phyloP scores from a whole-genome alignment of 2,329 filamentous ascomycete genomes.

The Colletotrichum musae region DNA sequence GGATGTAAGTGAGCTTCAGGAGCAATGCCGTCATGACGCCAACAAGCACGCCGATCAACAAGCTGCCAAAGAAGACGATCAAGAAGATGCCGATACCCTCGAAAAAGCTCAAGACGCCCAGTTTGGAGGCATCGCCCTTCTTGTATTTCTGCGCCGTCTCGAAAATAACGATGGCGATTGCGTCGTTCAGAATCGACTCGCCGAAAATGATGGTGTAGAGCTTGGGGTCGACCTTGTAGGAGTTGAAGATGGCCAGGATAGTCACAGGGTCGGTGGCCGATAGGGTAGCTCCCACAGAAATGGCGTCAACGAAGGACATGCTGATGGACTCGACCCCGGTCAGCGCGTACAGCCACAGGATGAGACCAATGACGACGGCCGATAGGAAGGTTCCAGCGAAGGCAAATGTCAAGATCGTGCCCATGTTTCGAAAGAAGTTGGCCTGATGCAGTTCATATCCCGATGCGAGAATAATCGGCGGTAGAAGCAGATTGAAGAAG shows the following conservation, averaged over 20 bases:
- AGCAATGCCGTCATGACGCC: slow-evolving; percentile 89
- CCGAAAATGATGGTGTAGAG: slow-evolving; percentile 99
- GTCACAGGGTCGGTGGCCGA: slow-evolving; percentile 98
- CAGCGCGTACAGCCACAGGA: slow-evolving; percentile 90
- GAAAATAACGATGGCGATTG: slow-evolving; percentile 98
- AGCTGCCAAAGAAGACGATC: slow-evolving; percentile 93
- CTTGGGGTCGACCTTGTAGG: slow-evolving; percentile 99
- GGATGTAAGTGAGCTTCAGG: slow-evolving; percentile 94
- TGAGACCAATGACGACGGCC: slow-evolving; percentile 90
- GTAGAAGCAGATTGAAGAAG: slow-evolving; percentile 99
- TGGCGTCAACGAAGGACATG: slow-evolving; percentile 94
- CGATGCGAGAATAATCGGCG: slow-evolving; percentile 96
- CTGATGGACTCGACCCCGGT: slow-evolving; percentile 88
- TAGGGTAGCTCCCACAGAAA: slow-evolving; percentile 95
- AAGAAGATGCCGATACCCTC: slow-evolving; percentile 96
- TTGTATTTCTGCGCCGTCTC: slow-evolving; percentile 96
- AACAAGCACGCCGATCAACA: slow-evolving; percentile 89
- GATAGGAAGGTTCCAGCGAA: slow-evolving; percentile 98
- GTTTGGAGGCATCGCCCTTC: slow-evolving; percentile 77
- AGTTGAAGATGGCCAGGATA: slow-evolving; percentile 98
- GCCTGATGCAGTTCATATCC: slow-evolving; percentile 98
- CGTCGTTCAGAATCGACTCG: slow-evolving; percentile 97
- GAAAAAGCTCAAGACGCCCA: slow-evolving; percentile 86
- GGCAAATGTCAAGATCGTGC: slow-evolving; percentile 96
- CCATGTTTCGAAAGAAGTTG: slow-evolving; percentile 99